phyloP scores from a whole-genome alignment of 2,329 filamentous ascomycete genomes.

The Hypoxylon sp. region DNA sequence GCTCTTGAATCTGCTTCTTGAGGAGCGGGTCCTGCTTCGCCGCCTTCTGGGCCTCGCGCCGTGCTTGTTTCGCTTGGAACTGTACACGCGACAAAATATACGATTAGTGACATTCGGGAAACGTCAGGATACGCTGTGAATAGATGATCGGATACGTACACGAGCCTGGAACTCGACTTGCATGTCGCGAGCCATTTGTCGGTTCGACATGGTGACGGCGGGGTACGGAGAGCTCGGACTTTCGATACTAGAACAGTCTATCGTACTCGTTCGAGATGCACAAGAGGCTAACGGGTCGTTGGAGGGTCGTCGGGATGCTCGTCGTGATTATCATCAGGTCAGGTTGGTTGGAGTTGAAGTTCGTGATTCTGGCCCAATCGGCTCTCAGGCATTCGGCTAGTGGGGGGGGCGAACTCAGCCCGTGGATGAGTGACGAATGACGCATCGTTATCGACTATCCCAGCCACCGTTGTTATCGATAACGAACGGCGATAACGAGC shows the following conservation, averaged over 20 bases:
- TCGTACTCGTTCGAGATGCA: neutral
- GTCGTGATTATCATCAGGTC: slow-evolving; percentile 4
- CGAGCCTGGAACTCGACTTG: slow-evolving; percentile 70
- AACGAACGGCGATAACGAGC: no score
- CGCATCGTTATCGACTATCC: slow-evolving; percentile 9
- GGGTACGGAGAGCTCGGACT: neutral
- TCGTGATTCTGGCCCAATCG: slow-evolving; percentile 9
- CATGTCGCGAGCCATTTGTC: slow-evolving; percentile 67
- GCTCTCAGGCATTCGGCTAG: slow-evolving; percentile 12
- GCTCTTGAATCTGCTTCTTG: slow-evolving; percentile 69
- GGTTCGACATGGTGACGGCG: slow-evolving; percentile 59
- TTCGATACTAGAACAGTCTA: neutral
- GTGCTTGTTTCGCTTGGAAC: slow-evolving; percentile 70
- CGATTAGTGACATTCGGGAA: slow-evolving; percentile 6
- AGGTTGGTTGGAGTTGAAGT: slow-evolving; percentile 8
- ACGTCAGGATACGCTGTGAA: neutral
- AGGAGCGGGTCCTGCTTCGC: slow-evolving; percentile 67
- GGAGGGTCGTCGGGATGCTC: slow-evolving; percentile 4
- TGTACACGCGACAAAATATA: slow-evolving; percentile 33
- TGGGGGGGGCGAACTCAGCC: slow-evolving; percentile 26
- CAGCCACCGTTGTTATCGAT: slow-evolving; percentile 18
- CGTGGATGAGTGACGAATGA: slow-evolving; percentile 26
- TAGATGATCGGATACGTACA: slow-evolving; percentile 45
- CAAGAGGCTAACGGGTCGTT: slow-evolving; percentile 6
- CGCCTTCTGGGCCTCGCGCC: slow-evolving; percentile 67